Evolutionary conservation across 805 yeast species (phyloP).

Genomic region (Schwanniomyces polymorphus): DNA sequence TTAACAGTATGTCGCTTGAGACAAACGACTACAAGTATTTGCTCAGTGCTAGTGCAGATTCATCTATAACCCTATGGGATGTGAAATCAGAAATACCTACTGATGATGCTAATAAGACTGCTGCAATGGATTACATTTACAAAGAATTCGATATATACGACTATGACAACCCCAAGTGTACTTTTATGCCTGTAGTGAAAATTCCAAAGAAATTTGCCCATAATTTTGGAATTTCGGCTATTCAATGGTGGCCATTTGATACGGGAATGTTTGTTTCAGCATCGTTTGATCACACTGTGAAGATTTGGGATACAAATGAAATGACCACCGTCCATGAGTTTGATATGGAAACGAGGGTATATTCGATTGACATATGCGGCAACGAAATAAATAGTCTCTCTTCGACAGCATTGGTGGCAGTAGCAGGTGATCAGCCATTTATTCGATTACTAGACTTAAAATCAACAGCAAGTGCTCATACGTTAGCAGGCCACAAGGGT

Average conservation of each 20-base stretch:
- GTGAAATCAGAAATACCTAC: conserved; percentile 22
- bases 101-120: conserved; percentile 3
- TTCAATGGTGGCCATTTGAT: conserved; percentile 89
- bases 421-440: conserved; percentile 69
- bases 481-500: conserved; percentile 61
- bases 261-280: conserved; percentile 82
- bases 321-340: conserved; percentile 69
- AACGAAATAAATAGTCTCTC: conserved; percentile 15
- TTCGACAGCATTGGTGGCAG: conserved; percentile 59
- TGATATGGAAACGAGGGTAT: conserved; percentile 59
- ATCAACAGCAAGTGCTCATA: conserved; percentile 73
- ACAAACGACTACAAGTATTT: conserved; percentile 42
- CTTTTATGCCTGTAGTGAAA: conserved; percentile 28
- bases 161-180: conserved; percentile 27
- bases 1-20: conserved; percentile 64
- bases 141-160: conserved; percentile 28
- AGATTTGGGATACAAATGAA: conserved; percentile 76
- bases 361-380: conserved; percentile 58
- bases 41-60: conserved; percentile 74
- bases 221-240: conserved; percentile 66
- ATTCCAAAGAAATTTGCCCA: conserved; percentile 50
- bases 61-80: conserved; percentile 69
- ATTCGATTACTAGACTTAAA: conserved; percentile 71
- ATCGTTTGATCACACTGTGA: conserved; percentile 75
- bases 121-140: conserved; percentile 12